Base-by-base conservation (phyloP, 2,329 filamentous ascomycete species). In the Fusarium redolens region DNA sequence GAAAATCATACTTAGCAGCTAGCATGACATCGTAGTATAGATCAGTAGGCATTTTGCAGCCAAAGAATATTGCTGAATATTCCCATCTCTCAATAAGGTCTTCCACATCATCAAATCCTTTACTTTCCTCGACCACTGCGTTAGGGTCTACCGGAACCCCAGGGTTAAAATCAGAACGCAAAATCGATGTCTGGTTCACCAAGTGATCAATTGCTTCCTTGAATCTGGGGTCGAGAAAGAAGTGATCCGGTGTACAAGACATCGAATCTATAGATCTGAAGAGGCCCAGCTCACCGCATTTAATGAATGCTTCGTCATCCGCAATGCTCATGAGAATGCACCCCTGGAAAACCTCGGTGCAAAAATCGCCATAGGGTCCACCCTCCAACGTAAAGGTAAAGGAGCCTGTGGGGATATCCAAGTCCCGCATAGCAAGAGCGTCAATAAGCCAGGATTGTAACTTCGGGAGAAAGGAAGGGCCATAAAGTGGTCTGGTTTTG, bases 11-110 rank as follows among this genome's bases (percentile, higher is more conserved):
- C 4, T 45, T n/a, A 9, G 13, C 5, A 30, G 22, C 14, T 28
- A 56, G 13, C 9, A 35, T 45, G 2, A 38, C 2, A 30, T 55
- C n/a, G 10, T 45, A 40, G 8, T 4, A 30, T 25, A 62, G 20
- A n/a, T 22, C 50, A 33, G 47, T 0, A 1, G 47, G 47, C 2
- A 43, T 4, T 1, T 2, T 4, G 25, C 14, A 25, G 14, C 2
- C 0, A 9, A 17, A 20, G 13, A 0, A 12, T 12, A 3, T 5
- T n/a, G 18, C 3, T 1, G 5, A 0, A 48, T 10, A 48, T 2
- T 17, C 3, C 45, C 45, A 48, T n/a, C 9, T 48, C 1, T 2
- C 0, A 5, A 31, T 1, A 31, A 2, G 45, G 14, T 3, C 3
- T 48, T 0, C 45, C 7, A 48, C 3, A 31, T 31, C 45, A 6